Base-by-base conservation (phyloP, 495 filamentous ascomycete genomes). In the Xylaria scruposa region DNA sequence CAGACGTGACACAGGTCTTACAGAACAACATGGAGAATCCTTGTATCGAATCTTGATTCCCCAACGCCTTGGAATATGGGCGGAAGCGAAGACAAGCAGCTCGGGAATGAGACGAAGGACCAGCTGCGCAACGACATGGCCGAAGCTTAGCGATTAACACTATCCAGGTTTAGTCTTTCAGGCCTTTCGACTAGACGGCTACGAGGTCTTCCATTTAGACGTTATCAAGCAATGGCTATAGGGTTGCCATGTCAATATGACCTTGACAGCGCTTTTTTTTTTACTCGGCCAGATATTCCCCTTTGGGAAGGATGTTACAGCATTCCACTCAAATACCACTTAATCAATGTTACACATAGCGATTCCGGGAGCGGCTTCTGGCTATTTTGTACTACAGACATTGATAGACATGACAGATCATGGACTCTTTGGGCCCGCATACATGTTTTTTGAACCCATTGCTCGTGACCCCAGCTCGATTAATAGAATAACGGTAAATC, bases 1-100 rank as follows among this genome's bases (percentile, higher is more conserved):
- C 78, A 78, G 74, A 79, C 77, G 71, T 79, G 74, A 79, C 47
- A 72, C 33, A 66, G 65, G 62, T 68, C 46, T n/a, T 29, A 44
- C 24, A 46, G 47, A 21, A 51, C 6, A 7, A 10, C 47, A 10
- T 3, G n/a, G 33, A 58, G 66, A 17, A 58, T 40, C 33, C 36
- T 1, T 63, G 24, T n/a, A n/a, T 36, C 46, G 59, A 63, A 54
- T 40, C 9, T 29, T 33, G 19, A 26, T 70, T 15, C 51, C 47
- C 7, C 1, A 13, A 62, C 46, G 36, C 68, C 47, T 49, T 70
- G 44, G 31, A 49, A 47, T 47, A 70, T 62, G 24, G 53, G 54
- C 24, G 67, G 13, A 17, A 24, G 54, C n/a, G 31, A 46, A 26
- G 17, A 59, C 15, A 42, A 19, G 12, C 40, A 54, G 36, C 53